Percentiles rank a stretch among this genome's conserved stretches.
Conservation (phyloP, 257 asterid genomes). For the Solanum habrochaites region DNA sequence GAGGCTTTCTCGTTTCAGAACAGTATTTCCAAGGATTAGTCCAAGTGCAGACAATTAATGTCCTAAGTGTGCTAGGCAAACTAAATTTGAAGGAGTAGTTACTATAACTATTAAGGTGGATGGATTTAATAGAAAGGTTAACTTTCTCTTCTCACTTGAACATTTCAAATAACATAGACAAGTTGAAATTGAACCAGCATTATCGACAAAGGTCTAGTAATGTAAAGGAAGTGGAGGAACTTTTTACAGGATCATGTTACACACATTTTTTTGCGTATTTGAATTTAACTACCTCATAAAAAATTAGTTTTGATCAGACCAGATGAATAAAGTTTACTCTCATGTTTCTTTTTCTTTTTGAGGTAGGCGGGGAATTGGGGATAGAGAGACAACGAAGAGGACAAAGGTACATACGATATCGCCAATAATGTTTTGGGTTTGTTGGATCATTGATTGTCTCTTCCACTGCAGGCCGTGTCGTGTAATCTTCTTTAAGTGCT, state of each 20-base stretch:
- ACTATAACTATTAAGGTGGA: neutral
- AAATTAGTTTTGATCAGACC: neutral
- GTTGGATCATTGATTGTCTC: constrained; percentile 98
- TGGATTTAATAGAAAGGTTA: neutral
- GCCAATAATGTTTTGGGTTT: constrained; percentile 95
- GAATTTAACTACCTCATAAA: neutral
- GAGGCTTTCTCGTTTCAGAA: neutral
- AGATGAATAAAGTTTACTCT: neutral
- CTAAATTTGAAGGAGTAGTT: neutral
- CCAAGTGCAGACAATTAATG: neutral
- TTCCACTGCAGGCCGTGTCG: constrained; percentile 73
- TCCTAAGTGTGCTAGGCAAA: neutral
- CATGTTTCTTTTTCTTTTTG: neutral
- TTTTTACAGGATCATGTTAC: neutral
- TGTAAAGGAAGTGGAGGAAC: neutral
- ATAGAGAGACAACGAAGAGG: neutral
- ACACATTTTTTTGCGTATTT: neutral
- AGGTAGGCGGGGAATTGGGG: neutral
- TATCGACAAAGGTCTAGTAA: neutral
- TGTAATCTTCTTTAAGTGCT: constrained; percentile 78
- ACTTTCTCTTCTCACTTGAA: neutral
- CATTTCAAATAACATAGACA: neutral
- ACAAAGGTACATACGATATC: constrained; percentile 49
- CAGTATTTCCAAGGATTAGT: neutral
- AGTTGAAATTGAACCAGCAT: neutral